Base-by-base conservation (phyloP, 2,329 filamentous ascomycete genomes). In the Alternaria sp. region DNA sequence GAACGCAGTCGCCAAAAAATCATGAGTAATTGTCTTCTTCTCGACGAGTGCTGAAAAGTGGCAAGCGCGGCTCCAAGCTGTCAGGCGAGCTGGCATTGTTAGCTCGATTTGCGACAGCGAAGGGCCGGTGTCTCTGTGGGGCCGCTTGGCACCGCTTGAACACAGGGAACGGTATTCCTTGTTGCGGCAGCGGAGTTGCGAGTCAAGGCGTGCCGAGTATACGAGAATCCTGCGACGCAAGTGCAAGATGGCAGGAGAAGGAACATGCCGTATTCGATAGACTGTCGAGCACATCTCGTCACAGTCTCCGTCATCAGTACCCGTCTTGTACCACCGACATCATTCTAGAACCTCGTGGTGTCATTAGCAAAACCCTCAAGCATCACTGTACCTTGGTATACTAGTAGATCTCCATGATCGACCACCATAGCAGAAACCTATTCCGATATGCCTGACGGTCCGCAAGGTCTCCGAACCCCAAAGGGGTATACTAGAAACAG, bases 291-390 rank as follows among this genome's bases (percentile, higher is more conserved):
- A 16, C 30, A 22, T 36, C 30, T 14, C 30, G 46, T n/a, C 46
- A 38, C 46, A 12, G 10, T 50, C 34, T 16, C n/a, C 14, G 46
- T 50, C 46, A 50, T 50, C 30, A 22, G 32, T 14, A 38, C 14
- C 20, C 20, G 20, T 50, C 14, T 50, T 50, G 40, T 25, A 25
- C 20, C 20, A 38, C n/a, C 20, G 32, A 16, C 32, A 36, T n/a
- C 32, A 27, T 36, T n/a, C 20, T 43, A 30, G 34, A 50, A 25
- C 9, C 32, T 38, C 14, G 46, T 14, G 22, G 38, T 38, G 32
- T 32, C 30, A 38, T 50, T 50, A 36, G 46, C 46, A 36, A 50
- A 50, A 50, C 30, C 32, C 22, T 25, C 46, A 36, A 25, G 30
- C 20, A 36, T 38, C 32, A 5, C 14, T 18, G 3, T 4, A 11